phyloP scores from a whole-genome alignment of 805 yeast species.

The Starmera quercuum region DNA sequence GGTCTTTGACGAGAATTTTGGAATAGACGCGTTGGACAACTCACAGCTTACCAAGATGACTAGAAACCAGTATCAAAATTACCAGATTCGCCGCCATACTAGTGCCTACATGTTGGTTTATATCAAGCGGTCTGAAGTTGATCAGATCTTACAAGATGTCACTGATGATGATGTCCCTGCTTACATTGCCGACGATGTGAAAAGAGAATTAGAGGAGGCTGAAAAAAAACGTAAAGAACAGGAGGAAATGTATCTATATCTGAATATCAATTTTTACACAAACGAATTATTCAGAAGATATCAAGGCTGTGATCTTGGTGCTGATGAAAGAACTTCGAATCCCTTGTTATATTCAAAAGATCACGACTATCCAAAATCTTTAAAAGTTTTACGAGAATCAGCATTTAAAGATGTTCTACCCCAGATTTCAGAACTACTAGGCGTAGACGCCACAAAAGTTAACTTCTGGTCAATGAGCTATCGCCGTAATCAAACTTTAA shows the following conservation, averaged over 20 bases:
- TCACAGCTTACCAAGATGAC: conserved; percentile 43
- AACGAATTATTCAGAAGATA: conserved; percentile 45
- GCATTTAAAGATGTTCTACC: conserved; percentile 43
- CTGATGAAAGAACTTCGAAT: conserved; percentile 42
- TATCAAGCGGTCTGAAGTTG: conserved; percentile 55
- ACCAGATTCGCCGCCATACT: conserved; percentile 70
- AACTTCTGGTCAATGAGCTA: conserved; percentile 59
- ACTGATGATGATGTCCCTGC: conserved; percentile 52
- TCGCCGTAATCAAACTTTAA: conserved; percentile 62
- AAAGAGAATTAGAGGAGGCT: conserved; percentile 52
- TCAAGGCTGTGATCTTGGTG: conserved; percentile 71
- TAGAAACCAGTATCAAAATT: conserved; percentile 54
- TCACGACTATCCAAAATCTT: conserved; percentile 36
- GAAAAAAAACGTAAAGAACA: conserved; percentile 46
- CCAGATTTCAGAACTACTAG: conserved; percentile 37
- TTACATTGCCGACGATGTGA: conserved; percentile 60
- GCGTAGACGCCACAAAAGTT: conserved; percentile 28
- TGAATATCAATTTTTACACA: conserved; percentile 50
- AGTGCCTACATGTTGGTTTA: conserved; percentile 97
- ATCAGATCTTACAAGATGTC: conserved; percentile 51
- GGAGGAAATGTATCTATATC: conserved; percentile 65
- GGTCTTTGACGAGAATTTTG: conserved; percentile 89
- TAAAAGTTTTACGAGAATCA: conserved; percentile 51
- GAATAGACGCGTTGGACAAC: conserved; percentile 56
- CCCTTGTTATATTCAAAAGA: conserved; percentile 38